These are phyloP conservation scores for Ophiobolus disseminans DNA, from an alignment of 2,329 filamentous ascomycete genomes.

Conservation along the genomic window DNA sequence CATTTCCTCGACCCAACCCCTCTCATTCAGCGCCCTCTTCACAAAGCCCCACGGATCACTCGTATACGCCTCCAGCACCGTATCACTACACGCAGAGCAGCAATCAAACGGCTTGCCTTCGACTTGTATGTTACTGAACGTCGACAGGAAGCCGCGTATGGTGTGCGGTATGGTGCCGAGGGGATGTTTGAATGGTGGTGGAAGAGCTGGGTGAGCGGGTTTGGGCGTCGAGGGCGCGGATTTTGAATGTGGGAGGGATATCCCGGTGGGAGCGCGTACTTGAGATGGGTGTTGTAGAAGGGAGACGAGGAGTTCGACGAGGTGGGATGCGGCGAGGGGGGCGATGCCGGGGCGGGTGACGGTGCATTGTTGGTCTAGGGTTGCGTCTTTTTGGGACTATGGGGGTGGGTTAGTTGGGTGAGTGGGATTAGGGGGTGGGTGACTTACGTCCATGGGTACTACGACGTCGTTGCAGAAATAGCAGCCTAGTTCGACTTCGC, in stretches of 20 bases:
- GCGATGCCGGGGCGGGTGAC: slow-evolving; percentile 94
- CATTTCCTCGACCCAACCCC: slow-evolving; percentile 79
- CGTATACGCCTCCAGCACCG: slow-evolving; percentile 72
- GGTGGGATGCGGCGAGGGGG: slow-evolving; percentile 85
- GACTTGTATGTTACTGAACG: slow-evolving; percentile 76
- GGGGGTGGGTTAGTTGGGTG: neutral
- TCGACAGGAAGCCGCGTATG: slow-evolving; percentile 77
- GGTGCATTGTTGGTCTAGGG: slow-evolving; percentile 96
- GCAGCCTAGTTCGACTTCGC: slow-evolving; percentile 78
- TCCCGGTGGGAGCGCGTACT: slow-evolving; percentile 33
- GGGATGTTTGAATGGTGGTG: slow-evolving; percentile 62
- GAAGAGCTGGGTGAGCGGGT: slow-evolving; percentile 37
- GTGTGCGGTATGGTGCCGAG: slow-evolving; percentile 78
- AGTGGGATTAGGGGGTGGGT: slow-evolving; percentile 12
- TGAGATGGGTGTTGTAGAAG: slow-evolving; percentile 72
- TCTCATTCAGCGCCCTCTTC: slow-evolving; percentile 74
- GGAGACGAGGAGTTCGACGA: slow-evolving; percentile 89
- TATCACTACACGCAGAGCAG: slow-evolving; percentile 80
- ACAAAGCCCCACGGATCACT: slow-evolving; percentile 78
- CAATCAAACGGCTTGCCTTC: slow-evolving; percentile 77
- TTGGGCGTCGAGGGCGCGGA: slow-evolving; percentile 7
- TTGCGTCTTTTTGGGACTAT: slow-evolving; percentile 91
- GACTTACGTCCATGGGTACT: slow-evolving; percentile 84
- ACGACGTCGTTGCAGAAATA: slow-evolving; percentile 99
- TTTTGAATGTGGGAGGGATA: slow-evolving; percentile 13